Evolutionary conservation across 202 grass and related monocot genomes (phyloP).

Genomic region (Dendrocalamus latiflorus): DNA sequence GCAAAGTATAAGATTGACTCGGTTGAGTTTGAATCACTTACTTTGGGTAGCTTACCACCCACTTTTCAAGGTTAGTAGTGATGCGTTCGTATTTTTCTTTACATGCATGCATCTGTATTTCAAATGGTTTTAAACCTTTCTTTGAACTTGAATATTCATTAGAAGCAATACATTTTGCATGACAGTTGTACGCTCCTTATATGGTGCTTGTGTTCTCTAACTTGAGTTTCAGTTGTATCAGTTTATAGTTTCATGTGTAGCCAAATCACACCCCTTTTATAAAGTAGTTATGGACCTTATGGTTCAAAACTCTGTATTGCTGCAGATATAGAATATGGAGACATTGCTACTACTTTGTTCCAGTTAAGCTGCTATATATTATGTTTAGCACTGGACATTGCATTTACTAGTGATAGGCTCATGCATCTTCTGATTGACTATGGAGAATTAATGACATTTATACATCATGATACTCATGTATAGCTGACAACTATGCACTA

Average conservation of each 20-base stretch:
- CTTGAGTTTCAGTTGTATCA: not conserved
- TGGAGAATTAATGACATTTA: not conserved
- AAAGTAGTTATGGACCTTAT: not conserved
- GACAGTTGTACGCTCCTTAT: not conserved
- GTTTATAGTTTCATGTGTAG: not conserved
- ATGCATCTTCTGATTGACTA: not conserved
- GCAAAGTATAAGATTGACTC: conserved; percentile 90
- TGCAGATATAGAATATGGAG: not conserved
- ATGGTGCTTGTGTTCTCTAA: not conserved
- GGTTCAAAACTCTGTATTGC: not conserved
- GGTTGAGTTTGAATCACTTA: conserved; percentile 80
- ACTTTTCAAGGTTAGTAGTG: conserved; percentile 72
- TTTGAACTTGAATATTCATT: not conserved
- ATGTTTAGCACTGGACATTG: not conserved
- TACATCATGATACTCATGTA: not conserved
- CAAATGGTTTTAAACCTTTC: not conserved
- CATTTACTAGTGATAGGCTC: not conserved
- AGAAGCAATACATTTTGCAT: not conserved
- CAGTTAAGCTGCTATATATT: conserved; percentile 14
- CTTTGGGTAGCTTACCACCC: conserved; percentile 86
- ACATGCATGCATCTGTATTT: conserved; percentile 8
- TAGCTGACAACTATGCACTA: not conserved
- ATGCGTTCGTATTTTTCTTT: not conserved
- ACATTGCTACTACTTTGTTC: not conserved
- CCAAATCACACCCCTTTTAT: not conserved